Base-by-base conservation (phyloP, 306 rosid species). In the Potentilla sterilis region DNA sequence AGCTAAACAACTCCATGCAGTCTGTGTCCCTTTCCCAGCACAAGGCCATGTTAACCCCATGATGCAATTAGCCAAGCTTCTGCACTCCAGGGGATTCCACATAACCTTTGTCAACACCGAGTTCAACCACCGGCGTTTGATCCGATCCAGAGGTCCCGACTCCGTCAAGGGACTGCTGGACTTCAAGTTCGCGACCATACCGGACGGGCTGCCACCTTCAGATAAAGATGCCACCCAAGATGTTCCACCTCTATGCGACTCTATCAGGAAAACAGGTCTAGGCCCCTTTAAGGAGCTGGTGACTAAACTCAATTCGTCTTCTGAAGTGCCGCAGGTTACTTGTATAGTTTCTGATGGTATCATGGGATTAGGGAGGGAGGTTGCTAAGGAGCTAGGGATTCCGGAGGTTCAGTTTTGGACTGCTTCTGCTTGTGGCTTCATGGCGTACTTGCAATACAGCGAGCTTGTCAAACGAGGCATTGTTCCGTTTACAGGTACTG, bases 361-460 rank as follows among this genome's bases (percentile, higher is more conserved):
- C 16, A 77, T 12, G 76, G 67, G 79, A 37, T 81, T 81, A 4
- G 81, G 67, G 11, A 67, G 76, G 19, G 7, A 67, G 41, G 85
- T 41, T 40, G 79, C 47, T 1, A 24, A 21, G 44, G 85, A 81
- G 18, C 69, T 81, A 1, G 79, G 79, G 41, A 77, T 81, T 64
- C 72, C 34, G 1, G 67, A 58, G 68, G 79, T 77, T 28, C 78
- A 48, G 24, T 58, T 81, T 41, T 81, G 85, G 85, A 73, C 85
- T 28, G 79, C 85, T 34, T 81, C 81, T 19, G 79, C 81, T 73
- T 81, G 81, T 77, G 55, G 81, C 62, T 73, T 81, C 71, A 48
- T 77, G 76, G 85, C 46, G 38, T 73, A 68, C 65, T 21, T 73
- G 7, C 65, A 73, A 9, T 81, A 1, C 58, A 14, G 38, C 35